Base-by-base conservation (phyloP, 2,329 filamentous ascomycete species). In the Alternaria panax region DNA sequence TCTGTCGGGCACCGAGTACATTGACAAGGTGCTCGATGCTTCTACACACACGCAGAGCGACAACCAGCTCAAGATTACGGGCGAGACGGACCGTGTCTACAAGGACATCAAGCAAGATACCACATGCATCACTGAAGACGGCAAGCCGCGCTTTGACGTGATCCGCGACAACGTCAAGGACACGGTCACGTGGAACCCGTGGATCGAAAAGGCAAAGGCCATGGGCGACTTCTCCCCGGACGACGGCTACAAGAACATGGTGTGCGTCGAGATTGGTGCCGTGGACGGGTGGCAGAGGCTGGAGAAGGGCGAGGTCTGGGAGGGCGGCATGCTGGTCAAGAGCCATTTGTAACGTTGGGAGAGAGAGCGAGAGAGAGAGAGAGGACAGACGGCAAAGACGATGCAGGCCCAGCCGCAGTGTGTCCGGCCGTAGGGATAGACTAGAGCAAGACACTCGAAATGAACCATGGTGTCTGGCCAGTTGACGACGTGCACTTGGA, bases 101-200 rank as follows among this genome's bases (percentile, higher is more conserved):
- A 90, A 88, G 56, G 78, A 78, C 27, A 84, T 88, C 57, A 82
- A 85, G 28, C 90, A 84, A 65, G 83, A 85, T 63, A 88, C 87
- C 0, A 88, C 89, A 38, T 83, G 85, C 12, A 86, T 96, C 47
- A 75, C 83, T 16, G 88, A 91, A 70, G 85, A 80, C 50, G 89
- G 87, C 60, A 85, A 85, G 72, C 83, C 88, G 14, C 81, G 85
- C 51, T 93, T 91, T 81, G 88, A 88, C 60, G 84, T 98, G 55
- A 87, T 90, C 40, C 88, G 95, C 62, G 92, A 97, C 79, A 93
- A 92, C 67, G 85, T 99, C 67, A 86, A 87, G 63, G 92, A 98
- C 68, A 89, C 95, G 16, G 94, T 97, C 1, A 91, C 98, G 28
- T 99, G 95, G 95, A 99, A 99, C 80, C 95, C 95, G 2, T 97